phyloP scores from a whole-genome alignment of 1,139 yeast species.

The Meyerozyma smithsonii region DNA sequence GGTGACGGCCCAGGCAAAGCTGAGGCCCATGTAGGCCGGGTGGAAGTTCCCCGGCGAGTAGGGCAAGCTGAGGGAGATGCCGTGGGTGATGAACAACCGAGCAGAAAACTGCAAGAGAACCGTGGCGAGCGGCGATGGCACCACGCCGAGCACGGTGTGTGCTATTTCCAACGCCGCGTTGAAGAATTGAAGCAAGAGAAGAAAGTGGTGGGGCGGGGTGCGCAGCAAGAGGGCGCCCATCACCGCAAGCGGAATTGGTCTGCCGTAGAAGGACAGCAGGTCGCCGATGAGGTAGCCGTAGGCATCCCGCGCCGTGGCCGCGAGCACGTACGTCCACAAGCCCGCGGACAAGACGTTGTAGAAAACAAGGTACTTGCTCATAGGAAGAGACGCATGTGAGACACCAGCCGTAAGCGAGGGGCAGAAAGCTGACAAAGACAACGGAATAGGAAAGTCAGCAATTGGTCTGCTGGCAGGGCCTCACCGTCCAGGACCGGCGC shows the following conservation, averaged over 20 bases:
- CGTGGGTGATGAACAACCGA: conserved; percentile 27
- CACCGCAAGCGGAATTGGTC: neutral
- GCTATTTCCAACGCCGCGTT: conserved; percentile 27
- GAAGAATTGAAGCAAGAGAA: conserved; percentile 24
- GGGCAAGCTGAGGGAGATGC: conserved; percentile 28
- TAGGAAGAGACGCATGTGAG: neutral
- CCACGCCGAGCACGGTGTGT: conserved; percentile 24
- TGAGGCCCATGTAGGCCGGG: conserved; percentile 21
- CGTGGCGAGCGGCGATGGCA: conserved; percentile 26
- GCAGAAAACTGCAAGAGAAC: conserved; percentile 31
- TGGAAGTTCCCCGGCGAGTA: conserved; percentile 29
- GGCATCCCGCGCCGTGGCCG: conserved; percentile 14
- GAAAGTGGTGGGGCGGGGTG: conserved; percentile 24
- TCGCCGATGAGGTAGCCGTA: conserved; percentile 4
- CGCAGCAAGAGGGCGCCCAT: conserved; percentile 1
- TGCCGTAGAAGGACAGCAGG: neutral
- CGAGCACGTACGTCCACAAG: conserved; percentile 58
- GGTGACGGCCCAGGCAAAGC: conserved; percentile 31
- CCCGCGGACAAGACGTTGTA: conserved; percentile 68
- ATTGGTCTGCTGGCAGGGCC: too few relatives aligned
- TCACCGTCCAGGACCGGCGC: too few relatives aligned
- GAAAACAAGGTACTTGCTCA: conserved; percentile 14
- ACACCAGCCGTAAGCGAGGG: too few relatives aligned
- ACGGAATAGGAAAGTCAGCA: too few relatives aligned
- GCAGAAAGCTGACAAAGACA: too few relatives aligned